These are phyloP conservation scores for Phaffomyces thermotolerans DNA, from an alignment of 805 yeast species.

Conservation along the genomic window DNA sequence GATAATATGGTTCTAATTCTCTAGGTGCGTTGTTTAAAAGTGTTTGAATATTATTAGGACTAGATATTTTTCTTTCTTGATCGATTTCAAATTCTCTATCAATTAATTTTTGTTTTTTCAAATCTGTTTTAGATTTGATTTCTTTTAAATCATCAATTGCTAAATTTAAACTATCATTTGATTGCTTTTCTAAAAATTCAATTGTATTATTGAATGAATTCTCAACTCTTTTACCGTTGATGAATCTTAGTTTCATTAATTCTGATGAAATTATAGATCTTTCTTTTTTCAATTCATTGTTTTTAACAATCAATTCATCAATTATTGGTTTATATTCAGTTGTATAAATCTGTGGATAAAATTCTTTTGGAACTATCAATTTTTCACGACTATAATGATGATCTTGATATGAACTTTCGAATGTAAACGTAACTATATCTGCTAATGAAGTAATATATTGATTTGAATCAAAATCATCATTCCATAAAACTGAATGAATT, in stretches of 20 bases:
- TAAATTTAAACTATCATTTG: not conserved
- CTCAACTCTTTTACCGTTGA: constrained; percentile 27
- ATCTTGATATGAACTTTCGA: constrained; percentile 15
- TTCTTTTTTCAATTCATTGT: constrained; percentile 5
- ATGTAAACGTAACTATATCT: constrained; percentile 29
- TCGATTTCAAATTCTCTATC: constrained; percentile 8
- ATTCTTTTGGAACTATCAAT: constrained; percentile 23
- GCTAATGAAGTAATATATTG: constrained; percentile 22
- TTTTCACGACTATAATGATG: constrained; percentile 15
- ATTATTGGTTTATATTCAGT: constrained; percentile 17
- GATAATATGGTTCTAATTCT: constrained; percentile 30
- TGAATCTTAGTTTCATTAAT: constrained; percentile 22
- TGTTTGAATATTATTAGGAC: constrained; percentile 23
- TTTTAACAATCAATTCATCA: constrained; percentile 2
- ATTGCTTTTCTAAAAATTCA: constrained; percentile 16
- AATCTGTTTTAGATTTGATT: constrained; percentile 10
- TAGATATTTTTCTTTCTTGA: constrained; percentile 12
- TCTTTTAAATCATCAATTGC: constrained; percentile 20
- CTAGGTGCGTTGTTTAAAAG: constrained; percentile 19
- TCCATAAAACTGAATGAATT: constrained; percentile 28
- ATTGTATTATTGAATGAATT: constrained; percentile 22
- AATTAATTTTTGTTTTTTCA: constrained; percentile 4
- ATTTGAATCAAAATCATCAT: constrained; percentile 20
- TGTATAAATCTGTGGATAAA: constrained; percentile 36
- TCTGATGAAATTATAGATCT: constrained; percentile 13